Conservation (phyloP, 495 filamentous ascomycete genomes). For the Aspergillus kassunensis region DNA sequence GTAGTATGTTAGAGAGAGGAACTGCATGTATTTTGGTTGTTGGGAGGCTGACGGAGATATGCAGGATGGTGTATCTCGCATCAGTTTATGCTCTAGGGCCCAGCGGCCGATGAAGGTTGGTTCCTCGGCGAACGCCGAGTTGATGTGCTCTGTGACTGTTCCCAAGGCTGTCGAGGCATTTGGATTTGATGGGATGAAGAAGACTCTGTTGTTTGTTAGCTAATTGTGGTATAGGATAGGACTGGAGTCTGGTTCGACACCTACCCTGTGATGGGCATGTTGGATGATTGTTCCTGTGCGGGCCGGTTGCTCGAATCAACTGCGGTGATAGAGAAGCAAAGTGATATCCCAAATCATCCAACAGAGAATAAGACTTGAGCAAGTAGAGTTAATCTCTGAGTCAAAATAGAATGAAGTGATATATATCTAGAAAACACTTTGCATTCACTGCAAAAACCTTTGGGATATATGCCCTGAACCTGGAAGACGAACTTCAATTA, state of each 20-base stretch:
- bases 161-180: conserved; percentile 35
- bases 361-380: no score
- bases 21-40: conserved; percentile 41
- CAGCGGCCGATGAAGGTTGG: conserved; percentile 38
- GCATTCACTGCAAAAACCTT: no score
- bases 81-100: conserved; percentile 42
- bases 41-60: conserved; percentile 32
- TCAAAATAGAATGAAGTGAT: no score
- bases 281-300: not conserved
- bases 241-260: not conserved
- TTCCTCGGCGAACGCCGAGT: conserved; percentile 34
- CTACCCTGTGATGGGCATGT: conserved; percentile 37
- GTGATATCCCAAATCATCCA: no score
- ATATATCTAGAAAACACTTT: no score
- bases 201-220: conserved; percentile 31
- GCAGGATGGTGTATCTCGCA: conserved; percentile 45
- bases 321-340: no score
- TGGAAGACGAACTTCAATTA: no score
- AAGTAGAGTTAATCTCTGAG: no score
- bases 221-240: not conserved
- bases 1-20: conserved; percentile 40
- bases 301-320: no score
- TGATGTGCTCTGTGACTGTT: conserved; percentile 39
- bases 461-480: no score
- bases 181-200: conserved; percentile 45